These are phyloP conservation scores for Blastobotrys mokoenaii DNA, from an alignment of 805 yeast species.

Conservation along the genomic window DNA sequence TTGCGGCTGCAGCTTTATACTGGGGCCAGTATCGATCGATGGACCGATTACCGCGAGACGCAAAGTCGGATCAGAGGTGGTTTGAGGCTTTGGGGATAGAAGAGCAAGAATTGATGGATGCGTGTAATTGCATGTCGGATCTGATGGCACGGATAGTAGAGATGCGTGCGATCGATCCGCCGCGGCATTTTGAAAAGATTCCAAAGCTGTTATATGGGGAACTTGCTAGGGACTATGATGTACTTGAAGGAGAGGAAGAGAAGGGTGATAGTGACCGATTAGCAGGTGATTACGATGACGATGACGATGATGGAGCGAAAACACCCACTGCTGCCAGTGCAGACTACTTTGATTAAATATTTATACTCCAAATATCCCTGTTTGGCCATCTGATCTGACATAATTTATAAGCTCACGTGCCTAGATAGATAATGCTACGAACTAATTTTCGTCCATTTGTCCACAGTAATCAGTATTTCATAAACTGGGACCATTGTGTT, in stretches of 20 bases:
- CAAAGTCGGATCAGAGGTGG: background rate
- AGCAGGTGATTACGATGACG: background rate
- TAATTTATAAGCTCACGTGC: too few relatives aligned
- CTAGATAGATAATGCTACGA: too few relatives aligned
- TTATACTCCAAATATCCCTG: too few relatives aligned
- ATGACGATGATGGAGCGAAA: background rate
- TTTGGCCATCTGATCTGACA: too few relatives aligned
- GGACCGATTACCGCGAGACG: background rate
- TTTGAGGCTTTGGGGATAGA: background rate
- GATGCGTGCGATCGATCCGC: background rate
- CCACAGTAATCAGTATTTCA: too few relatives aligned
- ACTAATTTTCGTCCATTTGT: too few relatives aligned
- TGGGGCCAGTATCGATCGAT: constrained; percentile 17
- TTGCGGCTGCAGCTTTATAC: constrained; percentile 33
- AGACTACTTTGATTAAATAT: too few relatives aligned
- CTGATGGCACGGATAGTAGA: too few relatives aligned
- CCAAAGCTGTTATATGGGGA: background rate
- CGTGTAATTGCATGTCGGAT: background rate
- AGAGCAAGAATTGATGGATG: background rate
- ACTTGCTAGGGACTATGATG: background rate
- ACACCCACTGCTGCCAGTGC: background rate
- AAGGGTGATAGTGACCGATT: background rate
- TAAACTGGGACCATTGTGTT: too few relatives aligned
- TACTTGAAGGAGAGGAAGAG: background rate
- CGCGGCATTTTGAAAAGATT: background rate